phyloP scores from a whole-genome alignment of 2,329 filamentous ascomycete genomes.

The Penicillium sp. region DNA sequence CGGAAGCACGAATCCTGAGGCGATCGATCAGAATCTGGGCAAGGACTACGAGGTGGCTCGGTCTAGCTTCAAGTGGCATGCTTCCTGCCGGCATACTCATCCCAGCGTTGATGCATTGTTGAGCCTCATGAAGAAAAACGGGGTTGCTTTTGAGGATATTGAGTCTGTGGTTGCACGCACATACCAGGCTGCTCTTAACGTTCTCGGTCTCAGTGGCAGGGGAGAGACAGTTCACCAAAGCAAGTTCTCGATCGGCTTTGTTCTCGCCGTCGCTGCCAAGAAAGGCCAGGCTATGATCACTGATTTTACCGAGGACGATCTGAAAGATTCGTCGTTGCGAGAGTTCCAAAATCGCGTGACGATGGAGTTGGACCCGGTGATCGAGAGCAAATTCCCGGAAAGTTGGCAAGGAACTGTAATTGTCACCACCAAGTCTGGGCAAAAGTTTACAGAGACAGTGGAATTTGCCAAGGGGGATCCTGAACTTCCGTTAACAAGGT shows the following conservation, averaged over 20 bases:
- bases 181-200: constrained; percentile 31
- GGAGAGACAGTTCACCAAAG: constrained; percentile 34
- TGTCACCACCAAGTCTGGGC: constrained; percentile 23
- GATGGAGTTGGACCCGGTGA: constrained; percentile 27
- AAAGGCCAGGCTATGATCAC: constrained; percentile 31
- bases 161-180: constrained; percentile 25
- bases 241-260: constrained; percentile 36
- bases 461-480: constrained; percentile 30
- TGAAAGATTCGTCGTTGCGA: constrained; percentile 22
- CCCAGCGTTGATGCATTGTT: constrained; percentile 31
- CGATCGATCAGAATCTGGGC: constrained; percentile 26
- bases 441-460: constrained; percentile 21
- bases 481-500: constrained; percentile 27
- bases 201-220: constrained; percentile 26
- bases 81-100: constrained; percentile 32
- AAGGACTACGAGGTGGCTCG: constrained; percentile 23
- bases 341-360: constrained; percentile 26
- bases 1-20: constrained; percentile 17
- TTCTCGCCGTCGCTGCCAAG: constrained; percentile 31
- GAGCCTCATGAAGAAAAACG: constrained; percentile 25
- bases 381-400: constrained; percentile 27
- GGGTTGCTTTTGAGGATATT: constrained; percentile 27
- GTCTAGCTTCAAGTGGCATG: constrained; percentile 36
- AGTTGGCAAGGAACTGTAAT: constrained; percentile 29
- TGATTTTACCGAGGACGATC: constrained; percentile 28